These are phyloP conservation scores for Conticribra guillardii DNA, from an alignment of 108 stramenopile genomes.

Conservation along the genomic window DNA sequence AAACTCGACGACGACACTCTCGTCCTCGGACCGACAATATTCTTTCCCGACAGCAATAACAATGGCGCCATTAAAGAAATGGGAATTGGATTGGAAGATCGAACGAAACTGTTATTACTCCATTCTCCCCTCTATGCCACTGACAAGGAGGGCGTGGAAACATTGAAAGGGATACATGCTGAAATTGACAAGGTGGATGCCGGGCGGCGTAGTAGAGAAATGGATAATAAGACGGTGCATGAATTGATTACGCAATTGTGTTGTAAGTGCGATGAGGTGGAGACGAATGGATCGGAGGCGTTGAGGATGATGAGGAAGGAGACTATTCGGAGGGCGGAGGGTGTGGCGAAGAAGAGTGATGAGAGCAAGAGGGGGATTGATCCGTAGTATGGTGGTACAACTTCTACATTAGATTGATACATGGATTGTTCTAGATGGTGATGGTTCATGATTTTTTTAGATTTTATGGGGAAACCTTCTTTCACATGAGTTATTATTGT, in stretches of 20 bases:
- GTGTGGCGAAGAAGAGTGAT: constrained; percentile 46
- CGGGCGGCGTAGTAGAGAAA: constrained; percentile 8
- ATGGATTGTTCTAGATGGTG: not conserved
- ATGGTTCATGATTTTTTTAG: not conserved
- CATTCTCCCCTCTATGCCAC: constrained; percentile 49
- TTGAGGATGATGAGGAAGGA: constrained; percentile 55
- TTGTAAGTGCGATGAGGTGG: constrained; percentile 65
- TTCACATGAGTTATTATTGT: too few species aligned
- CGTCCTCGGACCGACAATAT: constrained; percentile 33
- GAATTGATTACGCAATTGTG: constrained; percentile 65
- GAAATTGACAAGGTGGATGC: constrained; percentile 61
- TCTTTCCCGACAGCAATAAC: too few species aligned
- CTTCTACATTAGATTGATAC: too few species aligned
- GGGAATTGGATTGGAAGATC: constrained; percentile 49
- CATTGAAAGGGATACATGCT: constrained; percentile 17
- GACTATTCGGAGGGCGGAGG: constrained; percentile 57
- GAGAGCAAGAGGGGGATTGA: constrained; percentile 37
- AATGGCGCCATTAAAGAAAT: not conserved
- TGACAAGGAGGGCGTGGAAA: constrained; percentile 56
- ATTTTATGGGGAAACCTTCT: too few species aligned
- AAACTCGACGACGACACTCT: constrained; percentile 46
- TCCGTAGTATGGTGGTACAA: constrained; percentile 7
- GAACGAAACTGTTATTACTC: constrained; percentile 59
- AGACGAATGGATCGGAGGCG: constrained; percentile 57
- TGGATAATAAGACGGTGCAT: constrained; percentile 40